Base-by-base conservation (phyloP, 805 yeast genomes). In the Priceomyces carsonii region DNA sequence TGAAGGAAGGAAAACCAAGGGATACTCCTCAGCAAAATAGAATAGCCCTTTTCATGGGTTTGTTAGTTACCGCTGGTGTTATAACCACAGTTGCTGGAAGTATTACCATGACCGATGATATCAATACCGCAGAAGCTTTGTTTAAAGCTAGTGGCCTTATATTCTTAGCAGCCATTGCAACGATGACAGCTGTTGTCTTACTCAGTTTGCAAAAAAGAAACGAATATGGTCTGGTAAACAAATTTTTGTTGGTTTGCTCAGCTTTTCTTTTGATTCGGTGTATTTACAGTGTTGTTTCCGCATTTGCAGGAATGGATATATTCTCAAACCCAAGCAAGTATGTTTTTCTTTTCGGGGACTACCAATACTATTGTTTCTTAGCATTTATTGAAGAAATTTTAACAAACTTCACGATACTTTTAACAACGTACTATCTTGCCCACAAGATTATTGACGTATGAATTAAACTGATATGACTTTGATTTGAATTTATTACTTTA, bases 351-450 rank as follows among this genome's bases (percentile, higher is more conserved):
- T 42, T 42, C 37, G 46, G 48, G 14, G 20, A 39, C 6, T 44
- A 32, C 18, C 20, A 39, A 27, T 44, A 42, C 26, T 42, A 42
- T 26, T 29, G 39, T 4, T 43, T 44, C 26, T 22, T 39, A 33
- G 40, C 41, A n/a, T 45, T 61, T 52, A 10, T 22, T 9, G 27
- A 20, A 22, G 35, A 33, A 12, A 21, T 20, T n/a, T 6, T 23
- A 4, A 22, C 24, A 23, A 23, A 23, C 8, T n/a, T n/a, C n/a
- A n/a, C n/a, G n/a, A n/a, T n/a, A n/a, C n/a, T n/a, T n/a, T n/a
- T n/a, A n/a, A n/a, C n/a, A n/a, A n/a, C n/a, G n/a, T n/a, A n/a
- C n/a, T n/a, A n/a, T n/a, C n/a, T n/a, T n/a, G n/a, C n/a, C n/a
- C n/a, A n/a, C n/a, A n/a, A n/a, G n/a, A n/a, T n/a, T n/a, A n/a